These are phyloP conservation scores for Apiotrichum gamsii DNA, from an alignment of 1,284 basidiomycete genomes.

Conservation along the genomic window DNA sequence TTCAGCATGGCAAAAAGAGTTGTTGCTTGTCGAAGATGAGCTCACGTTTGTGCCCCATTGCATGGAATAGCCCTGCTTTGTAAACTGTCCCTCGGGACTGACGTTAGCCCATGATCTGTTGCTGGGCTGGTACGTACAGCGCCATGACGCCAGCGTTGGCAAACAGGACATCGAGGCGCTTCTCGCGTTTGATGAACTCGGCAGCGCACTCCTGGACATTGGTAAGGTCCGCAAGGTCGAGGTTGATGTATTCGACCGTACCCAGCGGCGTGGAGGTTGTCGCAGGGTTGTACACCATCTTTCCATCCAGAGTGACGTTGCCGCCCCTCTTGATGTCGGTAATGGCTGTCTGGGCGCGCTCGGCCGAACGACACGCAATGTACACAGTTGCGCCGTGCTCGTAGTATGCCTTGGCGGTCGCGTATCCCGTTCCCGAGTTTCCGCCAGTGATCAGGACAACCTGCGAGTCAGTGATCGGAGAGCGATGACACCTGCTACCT, in stretches of 20 bases:
- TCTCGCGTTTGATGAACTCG: conserved; percentile 48
- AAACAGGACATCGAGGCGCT: conserved; percentile 47
- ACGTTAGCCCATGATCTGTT: not conserved
- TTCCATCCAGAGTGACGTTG: not conserved
- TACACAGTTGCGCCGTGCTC: conserved; percentile 60
- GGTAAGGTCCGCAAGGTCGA: conserved; percentile 57
- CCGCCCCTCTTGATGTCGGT: conserved; percentile 50
- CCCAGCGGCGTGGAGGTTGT: not conserved
- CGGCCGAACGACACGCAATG: conserved; percentile 50
- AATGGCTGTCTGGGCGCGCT: conserved; percentile 54
- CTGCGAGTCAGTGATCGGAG: conserved; percentile 12
- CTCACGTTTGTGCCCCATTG: conserved; percentile 57
- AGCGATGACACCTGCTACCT: too few relatives aligned
- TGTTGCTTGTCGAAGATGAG: too few relatives aligned
- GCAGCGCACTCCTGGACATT: conserved; percentile 54
- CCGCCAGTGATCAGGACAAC: conserved; percentile 45
- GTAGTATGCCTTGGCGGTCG: conserved; percentile 49
- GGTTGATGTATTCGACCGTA: conserved; percentile 42
- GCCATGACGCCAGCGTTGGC: conserved; percentile 57
- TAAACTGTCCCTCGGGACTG: conserved; percentile 36
- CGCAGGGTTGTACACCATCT: conserved; percentile 4
- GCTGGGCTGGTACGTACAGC: conserved; percentile 6
- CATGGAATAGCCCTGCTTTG: conserved; percentile 55
- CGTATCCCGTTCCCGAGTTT: conserved; percentile 38
- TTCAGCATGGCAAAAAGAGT: too few relatives aligned